phyloP scores from a whole-genome alignment of 805 yeast species.

The fission yeast (Schizosaccharomyces pombe) region ASM294v3 CU329670.1:1813501-1814000 shows the following conservation, averaged over 20 bases:
- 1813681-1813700: no score
- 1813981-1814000: no score
- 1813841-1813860: no score
- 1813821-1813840: neutral
- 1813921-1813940: slow-evolving; percentile 7
- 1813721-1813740: no score
- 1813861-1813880: neutral
- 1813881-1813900: neutral
- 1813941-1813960: slow-evolving; percentile 3
- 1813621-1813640: neutral
- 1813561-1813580: neutral
- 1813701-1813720: no score
- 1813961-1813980: neutral
- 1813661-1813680: neutral
- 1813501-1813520: slow-evolving; percentile 98
- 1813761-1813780: no score
- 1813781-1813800: neutral
- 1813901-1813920: neutral
- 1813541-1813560: neutral
- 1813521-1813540: slow-evolving; percentile 13
- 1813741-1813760: no score
- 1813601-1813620: neutral
- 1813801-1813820: neutral
- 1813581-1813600: neutral
- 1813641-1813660: neutral